A percentile compares a stretch with the other conserved stretches of the same genome.
These are phyloP conservation scores for Epithele typhae DNA, from an alignment of 768 basidiomycete species.

Conservation along the genomic window DNA sequence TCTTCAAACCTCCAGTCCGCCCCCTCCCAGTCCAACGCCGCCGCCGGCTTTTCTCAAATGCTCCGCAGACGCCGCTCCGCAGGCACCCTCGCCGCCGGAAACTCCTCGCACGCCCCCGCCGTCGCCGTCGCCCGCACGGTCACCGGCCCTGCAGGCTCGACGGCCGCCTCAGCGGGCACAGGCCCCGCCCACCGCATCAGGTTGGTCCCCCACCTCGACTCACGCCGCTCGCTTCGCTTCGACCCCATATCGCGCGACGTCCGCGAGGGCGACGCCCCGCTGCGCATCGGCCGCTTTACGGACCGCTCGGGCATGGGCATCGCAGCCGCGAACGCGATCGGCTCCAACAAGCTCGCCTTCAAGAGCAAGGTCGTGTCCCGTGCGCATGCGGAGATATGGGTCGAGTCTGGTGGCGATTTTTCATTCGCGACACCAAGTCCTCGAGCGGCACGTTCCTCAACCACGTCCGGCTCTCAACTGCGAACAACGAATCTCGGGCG, in stretches of 20 bases:
- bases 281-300: constrained; percentile 94
- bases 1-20: constrained; percentile 34
- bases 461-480: constrained; percentile 82
- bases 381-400: constrained; percentile 94
- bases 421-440: constrained; percentile 85
- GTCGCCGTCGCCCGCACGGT: constrained; percentile 22
- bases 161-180: constrained; percentile 16
- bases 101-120: constrained; percentile 23
- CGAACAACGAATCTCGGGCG: constrained; percentile 75
- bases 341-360: constrained; percentile 87
- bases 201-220: constrained; percentile 93
- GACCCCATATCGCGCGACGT: constrained; percentile 90
- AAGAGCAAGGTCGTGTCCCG: constrained; percentile 93
- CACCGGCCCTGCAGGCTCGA: constrained; percentile 12
- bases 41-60: constrained; percentile 55
- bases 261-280: constrained; percentile 55
- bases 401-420: constrained; percentile 66
- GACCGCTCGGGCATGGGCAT: constrained; percentile 71
- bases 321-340: constrained; percentile 61
- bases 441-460: constrained; percentile 94
- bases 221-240: constrained; percentile 83
- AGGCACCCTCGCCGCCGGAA: constrained; percentile 40
- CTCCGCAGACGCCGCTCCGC: constrained; percentile 65
- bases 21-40: constrained; percentile 30
- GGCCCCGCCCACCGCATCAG: constrained; percentile 68